Evolutionary conservation across 257 asterid genomes (phyloP).

Genomic region (Plantago elongata): DNA sequence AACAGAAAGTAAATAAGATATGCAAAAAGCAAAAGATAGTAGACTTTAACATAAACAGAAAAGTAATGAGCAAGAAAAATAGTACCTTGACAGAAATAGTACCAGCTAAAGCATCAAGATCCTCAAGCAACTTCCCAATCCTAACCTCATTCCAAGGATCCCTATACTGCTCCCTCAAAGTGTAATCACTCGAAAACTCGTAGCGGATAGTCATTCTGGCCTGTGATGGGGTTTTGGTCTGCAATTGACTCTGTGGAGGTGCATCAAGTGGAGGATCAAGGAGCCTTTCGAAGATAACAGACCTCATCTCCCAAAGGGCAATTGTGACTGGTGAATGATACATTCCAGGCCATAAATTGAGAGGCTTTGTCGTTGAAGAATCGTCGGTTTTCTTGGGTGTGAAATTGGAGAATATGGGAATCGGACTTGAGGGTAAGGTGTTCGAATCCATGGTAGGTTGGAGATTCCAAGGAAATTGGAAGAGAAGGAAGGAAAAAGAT

Average conservation of each 20-base stretch:
- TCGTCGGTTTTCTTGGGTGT: constrained; percentile 21
- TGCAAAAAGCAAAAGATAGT: too few species aligned
- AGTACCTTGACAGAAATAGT: constrained; percentile 85
- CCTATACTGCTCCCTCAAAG: constrained; percentile 85
- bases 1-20: too few species aligned
- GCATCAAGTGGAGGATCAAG: constrained; percentile 95
- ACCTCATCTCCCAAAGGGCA: constrained; percentile 93
- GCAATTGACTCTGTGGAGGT: constrained; percentile 84
- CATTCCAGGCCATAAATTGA: constrained; percentile 96
- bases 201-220: constrained; percentile 67
- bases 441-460: constrained; percentile 41
- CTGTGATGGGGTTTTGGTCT: constrained; percentile 51
- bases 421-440: constrained; percentile 38
- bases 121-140: constrained; percentile 92
- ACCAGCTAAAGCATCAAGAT: constrained; percentile 98
- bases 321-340: constrained; percentile 91
- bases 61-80: too few species aligned
- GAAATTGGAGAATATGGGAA: constrained; percentile 61
- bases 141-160: constrained; percentile 98
- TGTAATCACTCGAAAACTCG: constrained; percentile 65
- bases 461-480: constrained; percentile 27
- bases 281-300: constrained; percentile 75
- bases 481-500: constrained; percentile 9
- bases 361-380: constrained; percentile 54
- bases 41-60: too few species aligned